Percentiles rank a stretch among this genome's conserved stretches.
Conservation (phyloP, 768 basidiomycete species). For the Crassisporium funariophilum region DNA sequence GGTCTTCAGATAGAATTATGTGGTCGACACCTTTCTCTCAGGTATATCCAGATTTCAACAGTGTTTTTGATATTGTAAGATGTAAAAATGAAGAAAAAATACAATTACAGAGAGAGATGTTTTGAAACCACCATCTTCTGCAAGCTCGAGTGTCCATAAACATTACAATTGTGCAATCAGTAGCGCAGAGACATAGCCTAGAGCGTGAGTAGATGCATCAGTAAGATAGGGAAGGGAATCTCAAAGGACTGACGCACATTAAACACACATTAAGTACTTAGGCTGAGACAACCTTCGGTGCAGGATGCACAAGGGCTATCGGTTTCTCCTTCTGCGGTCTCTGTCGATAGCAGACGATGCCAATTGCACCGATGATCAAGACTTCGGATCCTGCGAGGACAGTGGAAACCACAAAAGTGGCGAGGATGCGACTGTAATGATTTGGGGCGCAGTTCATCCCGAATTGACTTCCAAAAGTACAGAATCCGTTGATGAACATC, state of each 20-base stretch:
- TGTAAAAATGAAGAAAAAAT: no score
- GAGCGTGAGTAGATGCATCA: neutral
- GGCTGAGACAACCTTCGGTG: slow-evolving; percentile 10
- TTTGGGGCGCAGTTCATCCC: neutral
- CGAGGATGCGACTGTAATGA: neutral
- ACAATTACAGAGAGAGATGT: no score
- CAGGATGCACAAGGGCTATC: neutral
- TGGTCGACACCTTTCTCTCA: no score
- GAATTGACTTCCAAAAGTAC: neutral
- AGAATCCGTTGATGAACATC: neutral
- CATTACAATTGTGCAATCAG: no score
- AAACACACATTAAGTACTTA: neutral
- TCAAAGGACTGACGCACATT: neutral
- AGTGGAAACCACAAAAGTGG: slow-evolving; percentile 5
- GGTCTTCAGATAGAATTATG: no score
- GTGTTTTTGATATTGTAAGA: no score
- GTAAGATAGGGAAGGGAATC: neutral
- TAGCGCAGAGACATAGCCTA: no score
- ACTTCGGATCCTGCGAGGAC: slow-evolving; percentile 5
- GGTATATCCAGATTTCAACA: no score
- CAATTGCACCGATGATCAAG: slow-evolving; percentile 1
- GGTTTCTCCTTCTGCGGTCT: slow-evolving; percentile 4
- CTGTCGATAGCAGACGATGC: slow-evolving; percentile 4
- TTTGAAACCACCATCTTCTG: no score
- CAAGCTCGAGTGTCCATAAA: no score